Evolutionary conservation across 2,329 filamentous ascomycete genomes (phyloP).

Genomic region (Coleophoma crateriformis): DNA sequence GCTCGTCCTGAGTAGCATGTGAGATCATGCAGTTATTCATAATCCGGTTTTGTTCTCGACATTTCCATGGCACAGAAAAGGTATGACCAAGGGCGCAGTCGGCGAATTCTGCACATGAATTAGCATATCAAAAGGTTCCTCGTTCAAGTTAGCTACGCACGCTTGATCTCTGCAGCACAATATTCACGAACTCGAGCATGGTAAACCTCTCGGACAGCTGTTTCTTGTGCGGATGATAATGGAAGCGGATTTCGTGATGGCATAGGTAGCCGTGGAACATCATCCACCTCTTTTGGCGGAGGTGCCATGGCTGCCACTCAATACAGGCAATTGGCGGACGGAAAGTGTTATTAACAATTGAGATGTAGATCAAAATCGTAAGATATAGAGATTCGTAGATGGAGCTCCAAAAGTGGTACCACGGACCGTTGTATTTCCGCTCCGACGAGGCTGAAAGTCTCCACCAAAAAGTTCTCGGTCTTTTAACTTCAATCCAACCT

Average conservation of each 20-base stretch:
- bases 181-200: conserved; percentile 71
- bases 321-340: not conserved
- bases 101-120: conserved; percentile 67
- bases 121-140: not conserved
- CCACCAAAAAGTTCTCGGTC: no score
- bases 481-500: not conserved
- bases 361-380: no score
- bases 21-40: conserved; percentile 95
- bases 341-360: no score
- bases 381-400: no score
- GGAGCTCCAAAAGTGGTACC: no score
- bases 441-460: conserved; percentile 7
- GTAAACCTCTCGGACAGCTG: conserved; percentile 75
- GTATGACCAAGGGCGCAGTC: conserved; percentile 83
- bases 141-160: conserved; percentile 33
- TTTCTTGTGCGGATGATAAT: conserved; percentile 74
- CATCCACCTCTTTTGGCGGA: conserved; percentile 14
- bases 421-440: no score
- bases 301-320: conserved; percentile 24
- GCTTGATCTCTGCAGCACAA: conserved; percentile 75
- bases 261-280: conserved; percentile 25
- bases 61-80: conserved; percentile 81
- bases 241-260: conserved; percentile 75
- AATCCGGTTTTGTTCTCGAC: conserved; percentile 67
- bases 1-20: conserved; percentile 77